Conservation (phyloP, 306 rosid species). For the Cercis canadensis region DNA sequence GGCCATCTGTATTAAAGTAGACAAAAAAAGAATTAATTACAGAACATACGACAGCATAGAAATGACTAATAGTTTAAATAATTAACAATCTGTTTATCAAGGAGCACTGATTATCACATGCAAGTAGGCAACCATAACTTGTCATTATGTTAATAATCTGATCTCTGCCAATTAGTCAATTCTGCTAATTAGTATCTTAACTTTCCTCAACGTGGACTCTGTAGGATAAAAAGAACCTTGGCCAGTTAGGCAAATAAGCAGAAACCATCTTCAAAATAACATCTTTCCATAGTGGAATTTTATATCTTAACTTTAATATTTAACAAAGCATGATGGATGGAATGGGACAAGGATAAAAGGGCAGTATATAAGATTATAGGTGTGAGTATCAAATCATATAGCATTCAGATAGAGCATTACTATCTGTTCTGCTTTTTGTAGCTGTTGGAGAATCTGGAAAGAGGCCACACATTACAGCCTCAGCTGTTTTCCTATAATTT, state of each 20-base stretch:
- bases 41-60: slow-evolving; percentile 9
- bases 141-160: slow-evolving; percentile 25
- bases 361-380: background rate
- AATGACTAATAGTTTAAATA: slow-evolving; percentile 10
- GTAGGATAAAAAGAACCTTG: background rate
- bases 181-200: slow-evolving; percentile 28
- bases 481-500: slow-evolving; percentile 75
- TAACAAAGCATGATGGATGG: slow-evolving; percentile 24
- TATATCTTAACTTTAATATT: background rate
- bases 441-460: slow-evolving; percentile 93
- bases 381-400: slow-evolving; percentile 19
- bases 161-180: background rate
- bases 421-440: slow-evolving; percentile 75
- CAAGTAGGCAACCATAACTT: slow-evolving; percentile 6
- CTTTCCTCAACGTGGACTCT: slow-evolving; percentile 4
- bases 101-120: slow-evolving; percentile 17
- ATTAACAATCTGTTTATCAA: slow-evolving; percentile 3
- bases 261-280: slow-evolving; percentile 7
- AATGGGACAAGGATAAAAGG: slow-evolving; percentile 14
- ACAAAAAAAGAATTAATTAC: slow-evolving; percentile 13
- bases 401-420: slow-evolving; percentile 57
- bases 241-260: slow-evolving; percentile 2
- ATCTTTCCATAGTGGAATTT: background rate
- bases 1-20: slow-evolving; percentile 59
- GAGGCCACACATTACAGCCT: slow-evolving; percentile 92